Conservation (phyloP, 1,139 yeast genomes). For the Debaryomyces subglobosus region DNA sequence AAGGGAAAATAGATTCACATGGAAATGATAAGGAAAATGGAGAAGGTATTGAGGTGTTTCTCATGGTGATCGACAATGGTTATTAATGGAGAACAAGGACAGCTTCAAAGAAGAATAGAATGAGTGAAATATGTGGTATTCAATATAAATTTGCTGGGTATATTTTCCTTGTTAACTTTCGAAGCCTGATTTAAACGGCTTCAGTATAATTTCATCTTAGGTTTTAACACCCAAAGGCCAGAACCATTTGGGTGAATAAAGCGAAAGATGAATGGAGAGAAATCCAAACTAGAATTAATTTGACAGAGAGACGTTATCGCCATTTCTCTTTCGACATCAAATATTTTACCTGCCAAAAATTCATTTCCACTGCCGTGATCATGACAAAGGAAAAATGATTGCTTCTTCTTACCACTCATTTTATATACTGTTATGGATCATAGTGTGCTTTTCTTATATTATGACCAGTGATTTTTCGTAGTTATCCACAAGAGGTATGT, state of each 20-base stretch:
- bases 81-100: neutral
- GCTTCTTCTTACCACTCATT: neutral
- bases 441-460: neutral
- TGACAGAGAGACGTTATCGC: neutral
- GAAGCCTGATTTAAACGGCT: neutral
- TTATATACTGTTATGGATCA: no score
- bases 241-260: neutral
- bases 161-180: neutral
- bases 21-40: slow-evolving; percentile 5
- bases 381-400: neutral
- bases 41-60: slow-evolving; percentile 5
- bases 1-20: neutral
- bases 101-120: neutral
- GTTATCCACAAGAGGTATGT: neutral
- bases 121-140: neutral
- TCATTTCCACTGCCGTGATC: neutral
- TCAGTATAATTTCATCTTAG: neutral
- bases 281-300: no score
- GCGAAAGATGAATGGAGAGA: neutral
- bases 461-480: neutral
- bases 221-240: neutral
- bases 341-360: no score
- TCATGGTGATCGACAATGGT: slow-evolving; percentile 7
- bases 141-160: neutral
- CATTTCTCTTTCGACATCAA: neutral